Evolutionary conservation across 305 asterid species (phyloP).

Genomic region (Solanum hybrid): DNA sequence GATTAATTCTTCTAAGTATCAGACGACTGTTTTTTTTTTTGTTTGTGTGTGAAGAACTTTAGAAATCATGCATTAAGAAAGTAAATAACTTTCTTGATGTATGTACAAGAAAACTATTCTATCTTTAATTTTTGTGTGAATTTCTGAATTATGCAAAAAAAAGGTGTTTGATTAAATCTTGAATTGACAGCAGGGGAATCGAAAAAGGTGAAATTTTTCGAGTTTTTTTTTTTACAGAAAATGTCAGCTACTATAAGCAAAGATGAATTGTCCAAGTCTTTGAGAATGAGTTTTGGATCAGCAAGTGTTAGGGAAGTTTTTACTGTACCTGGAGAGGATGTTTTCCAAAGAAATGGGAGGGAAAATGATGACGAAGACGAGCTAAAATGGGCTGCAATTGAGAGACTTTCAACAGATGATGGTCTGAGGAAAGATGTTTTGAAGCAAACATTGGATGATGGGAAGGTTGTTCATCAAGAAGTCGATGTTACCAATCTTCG

Average conservation of each 20-base stretch:
- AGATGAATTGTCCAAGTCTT: constrained; percentile 24
- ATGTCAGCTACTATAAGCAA: constrained; percentile 29
- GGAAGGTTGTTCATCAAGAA: constrained; percentile 43
- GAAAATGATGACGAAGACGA: constrained; percentile 74
- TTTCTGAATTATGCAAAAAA: background rate
- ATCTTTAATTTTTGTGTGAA: background rate
- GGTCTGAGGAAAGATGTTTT: constrained; percentile 65
- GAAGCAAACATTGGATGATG: constrained; percentile 58
- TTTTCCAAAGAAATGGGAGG: constrained; percentile 55
- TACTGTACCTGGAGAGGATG: constrained; percentile 49
- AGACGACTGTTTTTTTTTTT: no score
- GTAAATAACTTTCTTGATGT: background rate
- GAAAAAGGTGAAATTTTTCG: background rate
- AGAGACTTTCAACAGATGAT: constrained; percentile 77
- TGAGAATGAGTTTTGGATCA: constrained; percentile 37
- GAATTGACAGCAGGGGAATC: background rate
- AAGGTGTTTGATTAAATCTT: background rate
- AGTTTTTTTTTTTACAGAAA: background rate
- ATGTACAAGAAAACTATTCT: background rate
- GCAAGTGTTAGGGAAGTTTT: constrained; percentile 41
- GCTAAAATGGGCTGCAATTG: constrained; percentile 87
- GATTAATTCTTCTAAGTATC: background rate
- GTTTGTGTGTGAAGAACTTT: background rate
- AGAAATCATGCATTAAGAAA: background rate
- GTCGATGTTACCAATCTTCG: constrained; percentile 63